Evolutionary conservation across 768 basidiomycete species (phyloP).

Genomic region (Leccinum aurantiacum): DNA sequence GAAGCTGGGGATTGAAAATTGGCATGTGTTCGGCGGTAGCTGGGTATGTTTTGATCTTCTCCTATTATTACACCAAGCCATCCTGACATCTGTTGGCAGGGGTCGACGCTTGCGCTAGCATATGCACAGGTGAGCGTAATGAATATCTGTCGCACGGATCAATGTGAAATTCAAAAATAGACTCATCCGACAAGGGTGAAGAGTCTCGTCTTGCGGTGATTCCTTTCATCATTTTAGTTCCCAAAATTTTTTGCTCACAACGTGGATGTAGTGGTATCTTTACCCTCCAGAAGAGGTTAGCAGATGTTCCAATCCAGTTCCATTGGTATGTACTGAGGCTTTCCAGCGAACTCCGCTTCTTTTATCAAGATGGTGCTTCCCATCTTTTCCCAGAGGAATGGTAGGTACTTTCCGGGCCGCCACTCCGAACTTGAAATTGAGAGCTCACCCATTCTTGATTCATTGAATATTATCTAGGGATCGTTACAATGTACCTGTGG

Average conservation of each 20-base stretch:
- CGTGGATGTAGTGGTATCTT: slow-evolving; percentile 71
- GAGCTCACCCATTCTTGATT: neutral
- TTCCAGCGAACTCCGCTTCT: slow-evolving; percentile 77
- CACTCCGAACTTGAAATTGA: neutral
- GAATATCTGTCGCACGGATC: neutral
- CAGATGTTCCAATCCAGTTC: neutral
- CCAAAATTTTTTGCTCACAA: slow-evolving; percentile 1
- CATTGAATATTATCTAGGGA: slow-evolving; percentile 52
- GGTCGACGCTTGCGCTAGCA: slow-evolving; percentile 81
- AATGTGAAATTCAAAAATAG: slow-evolving; percentile 35
- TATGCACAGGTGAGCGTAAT: slow-evolving; percentile 69
- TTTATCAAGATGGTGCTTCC: slow-evolving; percentile 86
- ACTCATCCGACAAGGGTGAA: slow-evolving; percentile 80
- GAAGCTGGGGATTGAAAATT: slow-evolving; percentile 75
- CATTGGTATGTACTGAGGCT: slow-evolving; percentile 1
- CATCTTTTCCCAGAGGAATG: slow-evolving; percentile 88
- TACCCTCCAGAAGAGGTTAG: slow-evolving; percentile 73
- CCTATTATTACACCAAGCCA: neutral
- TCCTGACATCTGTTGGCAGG: slow-evolving; percentile 40
- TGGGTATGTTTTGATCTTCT: slow-evolving; percentile 59
- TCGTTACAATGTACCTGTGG: slow-evolving; percentile 77
- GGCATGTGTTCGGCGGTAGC: slow-evolving; percentile 94
- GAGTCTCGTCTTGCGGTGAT: slow-evolving; percentile 71
- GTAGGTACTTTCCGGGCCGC: slow-evolving; percentile 38
- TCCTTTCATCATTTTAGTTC: slow-evolving; percentile 7